Conservation (phyloP, 208 protist genomes). For the Histomonas meleagridis region DNA sequence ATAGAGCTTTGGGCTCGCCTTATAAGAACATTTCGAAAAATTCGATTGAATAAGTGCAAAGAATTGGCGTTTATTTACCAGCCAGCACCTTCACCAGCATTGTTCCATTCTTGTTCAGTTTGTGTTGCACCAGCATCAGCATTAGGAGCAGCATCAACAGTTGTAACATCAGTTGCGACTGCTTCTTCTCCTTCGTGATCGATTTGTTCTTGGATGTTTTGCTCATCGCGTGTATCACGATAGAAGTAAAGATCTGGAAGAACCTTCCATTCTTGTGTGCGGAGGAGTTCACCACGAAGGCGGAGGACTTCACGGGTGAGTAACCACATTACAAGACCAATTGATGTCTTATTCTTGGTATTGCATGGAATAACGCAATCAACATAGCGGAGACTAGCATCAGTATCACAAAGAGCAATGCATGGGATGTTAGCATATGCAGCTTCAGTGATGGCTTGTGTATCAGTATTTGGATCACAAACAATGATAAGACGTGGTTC, state of each 20-base stretch:
- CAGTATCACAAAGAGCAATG: constrained; percentile 94
- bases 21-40: too few species aligned
- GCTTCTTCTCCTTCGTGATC: not conserved
- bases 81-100: not conserved
- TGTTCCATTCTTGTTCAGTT: not conserved
- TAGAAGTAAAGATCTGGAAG: constrained; percentile 99
- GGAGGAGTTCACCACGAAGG: constrained; percentile 73
- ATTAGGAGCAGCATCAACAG: not conserved
- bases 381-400: constrained; percentile 81
- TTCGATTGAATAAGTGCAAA: too few species aligned
- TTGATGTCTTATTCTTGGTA: constrained; percentile 68
- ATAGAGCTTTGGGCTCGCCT: too few species aligned
- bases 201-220: not conserved
- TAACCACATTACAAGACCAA: constrained; percentile 96
- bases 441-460: constrained; percentile 84
- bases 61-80: too few species aligned
- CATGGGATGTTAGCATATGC: constrained; percentile 94
- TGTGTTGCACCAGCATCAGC: not conserved
- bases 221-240: constrained; percentile 58
- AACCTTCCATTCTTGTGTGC: constrained; percentile 80
- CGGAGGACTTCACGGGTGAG: constrained; percentile 91
- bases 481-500: constrained; percentile 91
- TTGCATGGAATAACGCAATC: constrained; percentile 68
- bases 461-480: constrained; percentile 83
- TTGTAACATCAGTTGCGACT: not conserved